These are phyloP conservation scores for Endoconidiophora polonica DNA, from an alignment of 2,329 filamentous ascomycete species.

Conservation along the genomic window DNA sequence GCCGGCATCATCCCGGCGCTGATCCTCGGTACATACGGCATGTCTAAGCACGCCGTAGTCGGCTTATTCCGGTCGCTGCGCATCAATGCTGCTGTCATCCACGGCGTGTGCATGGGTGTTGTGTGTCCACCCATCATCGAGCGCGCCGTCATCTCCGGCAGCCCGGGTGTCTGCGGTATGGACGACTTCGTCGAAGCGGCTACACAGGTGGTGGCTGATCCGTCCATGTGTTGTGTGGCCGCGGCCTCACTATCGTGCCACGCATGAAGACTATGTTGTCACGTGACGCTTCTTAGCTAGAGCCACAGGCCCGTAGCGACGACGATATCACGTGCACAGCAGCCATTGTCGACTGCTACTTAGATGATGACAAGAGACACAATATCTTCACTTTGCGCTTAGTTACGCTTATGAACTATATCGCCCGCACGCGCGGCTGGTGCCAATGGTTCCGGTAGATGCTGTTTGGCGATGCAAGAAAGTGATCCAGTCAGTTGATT, in stretches of 20 bases:
- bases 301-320: background rate
- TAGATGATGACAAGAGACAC: constrained; percentile 2
- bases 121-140: constrained; percentile 36
- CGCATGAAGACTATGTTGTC: constrained; percentile 21
- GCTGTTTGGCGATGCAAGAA: background rate
- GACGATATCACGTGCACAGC: background rate
- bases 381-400: background rate
- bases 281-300: background rate
- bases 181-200: constrained; percentile 48
- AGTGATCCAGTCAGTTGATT: too few species aligned
- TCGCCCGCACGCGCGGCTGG: background rate
- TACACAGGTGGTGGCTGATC: constrained; percentile 43
- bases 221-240: constrained; percentile 26
- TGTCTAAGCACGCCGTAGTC: constrained; percentile 49
- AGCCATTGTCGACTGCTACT: background rate
- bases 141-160: constrained; percentile 29
- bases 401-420: background rate
- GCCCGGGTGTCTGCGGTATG: constrained; percentile 30
- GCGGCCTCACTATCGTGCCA: constrained; percentile 41
- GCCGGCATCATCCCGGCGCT: constrained; percentile 34
- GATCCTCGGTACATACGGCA: constrained; percentile 31
- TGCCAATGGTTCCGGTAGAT: background rate
- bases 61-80: constrained; percentile 46
- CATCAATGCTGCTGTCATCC: constrained; percentile 24
- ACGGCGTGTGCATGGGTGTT: constrained; percentile 44